Conservation (phyloP, 768 basidiomycete species). For the Psilocybe subaeruginosa region DNA sequence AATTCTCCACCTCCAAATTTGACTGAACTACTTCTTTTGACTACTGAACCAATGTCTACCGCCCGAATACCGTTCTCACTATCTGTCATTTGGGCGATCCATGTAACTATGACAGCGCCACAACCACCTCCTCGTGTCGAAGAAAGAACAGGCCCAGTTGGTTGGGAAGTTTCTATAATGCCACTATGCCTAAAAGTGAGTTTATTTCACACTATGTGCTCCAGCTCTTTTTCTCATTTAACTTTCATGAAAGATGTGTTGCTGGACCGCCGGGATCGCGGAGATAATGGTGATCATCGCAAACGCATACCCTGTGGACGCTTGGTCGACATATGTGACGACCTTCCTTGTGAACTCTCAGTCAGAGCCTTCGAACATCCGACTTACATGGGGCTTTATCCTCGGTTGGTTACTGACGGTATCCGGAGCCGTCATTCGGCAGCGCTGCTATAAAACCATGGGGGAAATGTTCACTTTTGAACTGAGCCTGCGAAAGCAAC, state of each 20-base stretch:
- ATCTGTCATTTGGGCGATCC: slow-evolving; percentile 28
- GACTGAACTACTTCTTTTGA: no score
- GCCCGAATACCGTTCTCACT: slow-evolving; percentile 27
- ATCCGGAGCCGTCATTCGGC: slow-evolving; percentile 15
- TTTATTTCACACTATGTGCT: background rate
- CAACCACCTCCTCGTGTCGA: slow-evolving; percentile 23
- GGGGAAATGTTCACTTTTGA: slow-evolving; percentile 23
- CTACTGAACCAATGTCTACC: slow-evolving; percentile 15
- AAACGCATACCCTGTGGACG: slow-evolving; percentile 8
- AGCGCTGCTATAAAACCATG: slow-evolving; percentile 17
- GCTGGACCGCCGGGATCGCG: slow-evolving; percentile 21
- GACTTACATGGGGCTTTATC: slow-evolving; percentile 7
- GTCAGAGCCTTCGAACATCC: background rate
- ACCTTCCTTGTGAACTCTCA: background rate
- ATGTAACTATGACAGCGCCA: slow-evolving; percentile 29
- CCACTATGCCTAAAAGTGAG: slow-evolving; percentile 27
- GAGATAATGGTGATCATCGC: slow-evolving; percentile 23
- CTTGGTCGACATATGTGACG: background rate
- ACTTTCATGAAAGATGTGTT: slow-evolving; percentile 14
- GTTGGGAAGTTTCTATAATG: slow-evolving; percentile 21
- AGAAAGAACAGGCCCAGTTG: slow-evolving; percentile 25
- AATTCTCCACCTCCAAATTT: background rate
- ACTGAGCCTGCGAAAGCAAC: slow-evolving; percentile 18
- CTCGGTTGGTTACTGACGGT: slow-evolving; percentile 14
- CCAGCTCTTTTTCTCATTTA: background rate